These are phyloP conservation scores for Durotheca rogersii DNA, from an alignment of 495 filamentous ascomycete species.

Conservation along the genomic window DNA sequence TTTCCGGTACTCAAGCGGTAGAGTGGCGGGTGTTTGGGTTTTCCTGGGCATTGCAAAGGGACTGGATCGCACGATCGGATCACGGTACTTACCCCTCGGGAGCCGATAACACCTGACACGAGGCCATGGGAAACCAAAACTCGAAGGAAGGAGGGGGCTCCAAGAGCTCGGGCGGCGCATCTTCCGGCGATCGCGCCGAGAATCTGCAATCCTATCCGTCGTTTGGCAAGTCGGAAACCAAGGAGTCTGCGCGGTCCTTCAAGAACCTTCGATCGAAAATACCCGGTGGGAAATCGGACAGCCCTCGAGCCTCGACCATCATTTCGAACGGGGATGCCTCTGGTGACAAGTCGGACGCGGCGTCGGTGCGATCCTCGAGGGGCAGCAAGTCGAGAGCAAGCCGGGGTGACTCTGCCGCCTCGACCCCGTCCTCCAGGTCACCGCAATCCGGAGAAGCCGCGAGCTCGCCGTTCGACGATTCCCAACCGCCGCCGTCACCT, in stretches of 20 bases:
- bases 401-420: conserved; percentile 39
- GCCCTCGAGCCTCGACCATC: conserved; percentile 72
- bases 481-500: conserved; percentile 85
- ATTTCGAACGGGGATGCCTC: conserved; percentile 59
- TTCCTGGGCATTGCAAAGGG: conserved; percentile 15
- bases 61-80: conserved; percentile 8
- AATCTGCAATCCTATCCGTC: conserved; percentile 79
- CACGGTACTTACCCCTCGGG: not conserved
- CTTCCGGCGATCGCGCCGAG: conserved; percentile 38
- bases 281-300: conserved; percentile 66
- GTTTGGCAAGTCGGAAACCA: conserved; percentile 90
- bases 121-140: conserved; percentile 83
- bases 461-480: conserved; percentile 47
- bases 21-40: conserved; percentile 47
- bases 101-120: conserved; percentile 18
- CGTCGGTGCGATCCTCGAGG: conserved; percentile 66
- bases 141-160: conserved; percentile 69
- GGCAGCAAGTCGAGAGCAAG: conserved; percentile 52
- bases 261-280: conserved; percentile 68
- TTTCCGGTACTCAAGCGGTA: conserved; percentile 36
- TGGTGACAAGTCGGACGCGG: conserved; percentile 70
- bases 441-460: conserved; percentile 40
- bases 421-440: conserved; percentile 44
- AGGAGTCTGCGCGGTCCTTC: conserved; percentile 88
- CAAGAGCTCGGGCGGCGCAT: conserved; percentile 40